Conservation (phyloP, 2,329 filamentous ascomycete genomes). For the Lasiodiplodia sp. region DNA sequence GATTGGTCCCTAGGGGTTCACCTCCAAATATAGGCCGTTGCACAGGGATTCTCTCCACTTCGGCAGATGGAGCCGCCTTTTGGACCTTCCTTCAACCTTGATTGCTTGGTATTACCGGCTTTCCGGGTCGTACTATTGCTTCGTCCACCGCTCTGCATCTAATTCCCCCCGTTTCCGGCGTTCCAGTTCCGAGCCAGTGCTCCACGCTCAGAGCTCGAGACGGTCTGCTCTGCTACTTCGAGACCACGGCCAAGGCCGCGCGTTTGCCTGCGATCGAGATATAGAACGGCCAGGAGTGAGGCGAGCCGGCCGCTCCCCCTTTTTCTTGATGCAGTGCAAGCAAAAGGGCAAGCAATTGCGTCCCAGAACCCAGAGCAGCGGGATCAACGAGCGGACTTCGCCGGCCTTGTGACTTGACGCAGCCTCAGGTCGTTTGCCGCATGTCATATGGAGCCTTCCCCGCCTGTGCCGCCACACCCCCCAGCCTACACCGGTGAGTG, state of each 20-base stretch:
- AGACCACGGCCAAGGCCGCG: not conserved
- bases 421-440: constrained; percentile 22
- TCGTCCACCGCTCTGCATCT: not conserved
- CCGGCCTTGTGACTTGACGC: constrained; percentile 23
- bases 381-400: constrained; percentile 28
- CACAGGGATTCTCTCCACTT: constrained; percentile 10
- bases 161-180: constrained; percentile 3
- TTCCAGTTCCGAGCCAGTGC: constrained; percentile 15
- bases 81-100: constrained; percentile 15
- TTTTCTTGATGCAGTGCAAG: constrained; percentile 6
- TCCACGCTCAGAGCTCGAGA: constrained; percentile 13
- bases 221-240: not conserved
- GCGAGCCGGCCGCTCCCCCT: not conserved
- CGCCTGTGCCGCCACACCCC: constrained; percentile 4
- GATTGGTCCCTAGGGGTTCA: constrained; percentile 17
- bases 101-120: not conserved
- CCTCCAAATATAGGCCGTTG: constrained; percentile 18
- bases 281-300: not conserved
- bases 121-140: constrained; percentile 21
- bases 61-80: constrained; percentile 17
- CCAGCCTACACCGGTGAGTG: constrained; percentile 24
- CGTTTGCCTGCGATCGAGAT: constrained; percentile 3
- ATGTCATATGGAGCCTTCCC: constrained; percentile 26
- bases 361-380: not conserved
- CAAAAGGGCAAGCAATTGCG: not conserved